These are phyloP conservation scores for Eucalyptus albens DNA, from an alignment of 345 rosid species.

Conservation along the genomic window DNA sequence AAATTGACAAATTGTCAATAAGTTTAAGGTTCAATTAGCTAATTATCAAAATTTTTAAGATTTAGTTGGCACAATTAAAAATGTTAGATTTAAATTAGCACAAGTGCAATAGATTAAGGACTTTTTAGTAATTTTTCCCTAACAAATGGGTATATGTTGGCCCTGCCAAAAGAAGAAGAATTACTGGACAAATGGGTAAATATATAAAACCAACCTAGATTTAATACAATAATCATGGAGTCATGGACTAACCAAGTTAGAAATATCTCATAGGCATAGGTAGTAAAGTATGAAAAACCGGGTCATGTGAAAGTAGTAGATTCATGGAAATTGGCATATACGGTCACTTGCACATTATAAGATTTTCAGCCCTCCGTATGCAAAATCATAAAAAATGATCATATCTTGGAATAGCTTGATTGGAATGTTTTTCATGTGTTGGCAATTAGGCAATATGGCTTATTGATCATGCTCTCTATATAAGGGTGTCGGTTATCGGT, in stretches of 20 bases:
- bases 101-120: too few species aligned
- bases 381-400: background rate
- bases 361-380: background rate
- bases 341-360: background rate
- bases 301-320: background rate
- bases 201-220: background rate
- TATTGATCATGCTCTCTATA: background rate
- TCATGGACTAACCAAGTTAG: background rate
- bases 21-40: too few species aligned
- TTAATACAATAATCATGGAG: background rate
- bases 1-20: too few species aligned
- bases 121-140: too few species aligned
- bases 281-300: background rate
- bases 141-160: background rate
- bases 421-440: background rate
- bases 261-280: background rate
- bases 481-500: rapidly evolving
- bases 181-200: background rate
- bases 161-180: background rate
- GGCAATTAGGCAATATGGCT: background rate
- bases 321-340: background rate
- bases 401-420: background rate
- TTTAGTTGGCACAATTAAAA: too few species aligned
- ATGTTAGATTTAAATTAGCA: too few species aligned
- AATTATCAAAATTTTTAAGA: too few species aligned